Conservation (phyloP, 495 filamentous ascomycete genomes). For the Neurospora sp. region DNA sequence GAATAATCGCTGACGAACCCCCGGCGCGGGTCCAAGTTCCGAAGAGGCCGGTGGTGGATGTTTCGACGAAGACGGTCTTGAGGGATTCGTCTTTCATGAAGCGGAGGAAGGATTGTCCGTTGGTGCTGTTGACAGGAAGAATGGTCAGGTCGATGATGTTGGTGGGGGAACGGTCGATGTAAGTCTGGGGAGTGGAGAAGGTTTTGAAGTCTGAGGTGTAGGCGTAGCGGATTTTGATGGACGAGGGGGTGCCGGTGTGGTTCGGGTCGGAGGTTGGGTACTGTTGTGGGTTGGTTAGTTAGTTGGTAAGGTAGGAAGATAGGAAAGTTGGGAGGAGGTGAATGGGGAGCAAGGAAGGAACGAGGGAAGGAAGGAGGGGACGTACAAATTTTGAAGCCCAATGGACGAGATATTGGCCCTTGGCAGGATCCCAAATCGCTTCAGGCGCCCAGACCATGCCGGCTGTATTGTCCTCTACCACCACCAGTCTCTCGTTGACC, state of each 20-base stretch:
- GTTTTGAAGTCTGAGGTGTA: slow-evolving; percentile 35
- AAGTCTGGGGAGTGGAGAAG: slow-evolving; percentile 31
- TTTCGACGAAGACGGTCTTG: slow-evolving; percentile 41
- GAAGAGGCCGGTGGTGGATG: slow-evolving; percentile 36
- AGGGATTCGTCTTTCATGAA: slow-evolving; percentile 46
- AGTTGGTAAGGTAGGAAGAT: slow-evolving; percentile 1
- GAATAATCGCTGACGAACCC: slow-evolving; percentile 29
- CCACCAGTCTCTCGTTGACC: slow-evolving; percentile 36
- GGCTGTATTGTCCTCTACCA: slow-evolving; percentile 37
- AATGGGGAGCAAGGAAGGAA: not conserved
- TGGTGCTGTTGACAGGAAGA: slow-evolving; percentile 23
- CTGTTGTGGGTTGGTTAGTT: slow-evolving; percentile 17
- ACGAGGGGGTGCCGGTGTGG: slow-evolving; percentile 31
- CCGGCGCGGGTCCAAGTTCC: slow-evolving; percentile 42
- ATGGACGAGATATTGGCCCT: slow-evolving; percentile 41
- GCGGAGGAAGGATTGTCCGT: slow-evolving; percentile 26
- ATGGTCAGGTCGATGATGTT: slow-evolving; percentile 37
- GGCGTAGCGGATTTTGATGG: slow-evolving; percentile 33
- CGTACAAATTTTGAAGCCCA: slow-evolving; percentile 45
- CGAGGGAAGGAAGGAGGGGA: not conserved
- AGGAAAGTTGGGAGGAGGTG: not conserved
- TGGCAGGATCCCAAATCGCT: slow-evolving; percentile 41
- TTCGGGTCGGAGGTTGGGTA: slow-evolving; percentile 29
- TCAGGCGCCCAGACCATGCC: slow-evolving; percentile 50
- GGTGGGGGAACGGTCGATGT: slow-evolving; percentile 33